These are phyloP conservation scores for Linanthus parryae DNA, from an alignment of 148 eudicot species.

Conservation along the genomic window DNA sequence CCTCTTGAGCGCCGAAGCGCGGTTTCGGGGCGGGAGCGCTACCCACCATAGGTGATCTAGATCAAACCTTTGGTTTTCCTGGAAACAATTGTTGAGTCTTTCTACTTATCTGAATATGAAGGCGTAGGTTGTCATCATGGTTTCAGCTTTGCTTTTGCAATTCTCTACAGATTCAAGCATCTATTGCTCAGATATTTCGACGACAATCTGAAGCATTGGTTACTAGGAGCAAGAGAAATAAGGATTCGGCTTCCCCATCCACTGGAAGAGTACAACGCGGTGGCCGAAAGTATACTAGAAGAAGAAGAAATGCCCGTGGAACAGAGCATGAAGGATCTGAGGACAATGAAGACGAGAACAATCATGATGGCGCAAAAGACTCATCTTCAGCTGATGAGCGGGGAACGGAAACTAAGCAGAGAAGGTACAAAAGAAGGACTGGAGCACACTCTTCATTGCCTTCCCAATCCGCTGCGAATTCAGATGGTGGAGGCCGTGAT, in stretches of 20 bases:
- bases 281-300: constrained; percentile 28
- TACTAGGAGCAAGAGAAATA: constrained; percentile 24
- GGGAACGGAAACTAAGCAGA: constrained; percentile 23
- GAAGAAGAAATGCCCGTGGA: constrained; percentile 10
- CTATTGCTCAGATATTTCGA: constrained; percentile 33
- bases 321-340: constrained; percentile 21
- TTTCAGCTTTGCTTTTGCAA: too few species aligned
- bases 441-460: constrained; percentile 15
- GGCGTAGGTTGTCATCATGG: too few species aligned
- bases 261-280: constrained; percentile 15
- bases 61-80: too few species aligned
- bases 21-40: too few species aligned
- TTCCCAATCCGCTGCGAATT: constrained; percentile 28
- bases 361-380: constrained; percentile 22
- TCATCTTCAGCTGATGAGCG: constrained; percentile 29
- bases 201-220: constrained; percentile 54
- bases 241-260: constrained; percentile 26
- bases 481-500: constrained; percentile 23
- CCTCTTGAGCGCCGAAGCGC: too few species aligned
- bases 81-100: too few species aligned
- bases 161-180: constrained; percentile 40
- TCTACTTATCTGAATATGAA: too few species aligned
- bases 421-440: constrained; percentile 27
- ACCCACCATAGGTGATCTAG: too few species aligned
- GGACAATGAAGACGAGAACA: constrained; percentile 25